Percentiles rank a stretch among this genome's conserved stretches.
phyloP scores from a whole-genome alignment of 441 rosid species.

The Pelargonium fulgidum region DNA sequence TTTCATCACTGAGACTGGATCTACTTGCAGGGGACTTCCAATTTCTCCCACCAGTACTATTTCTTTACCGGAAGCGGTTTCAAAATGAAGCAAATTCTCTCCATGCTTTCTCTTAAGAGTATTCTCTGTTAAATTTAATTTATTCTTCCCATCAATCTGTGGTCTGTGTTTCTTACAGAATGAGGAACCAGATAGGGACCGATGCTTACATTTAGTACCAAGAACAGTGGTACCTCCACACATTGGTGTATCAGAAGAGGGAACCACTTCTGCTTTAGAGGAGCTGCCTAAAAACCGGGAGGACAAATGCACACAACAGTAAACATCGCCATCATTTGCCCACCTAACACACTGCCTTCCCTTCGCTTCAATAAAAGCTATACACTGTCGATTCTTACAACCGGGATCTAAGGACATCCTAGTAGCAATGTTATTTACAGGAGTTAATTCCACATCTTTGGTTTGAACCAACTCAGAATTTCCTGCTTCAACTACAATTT shows the following conservation, averaged over 20 bases:
- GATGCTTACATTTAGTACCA: slow-evolving; percentile 92
- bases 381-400: slow-evolving; percentile 67
- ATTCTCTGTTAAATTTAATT: slow-evolving; percentile 31
- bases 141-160: slow-evolving; percentile 33
- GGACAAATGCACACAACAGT: slow-evolving; percentile 95
- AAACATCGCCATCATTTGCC: slow-evolving; percentile 96
- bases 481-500: slow-evolving; percentile 57
- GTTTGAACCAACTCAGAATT: slow-evolving; percentile 31
- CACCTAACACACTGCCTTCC: slow-evolving; percentile 97
- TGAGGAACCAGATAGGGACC: slow-evolving; percentile 71
- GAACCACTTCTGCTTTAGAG: slow-evolving; percentile 44
- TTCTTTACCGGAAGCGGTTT: slow-evolving; percentile 41
- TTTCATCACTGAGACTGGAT: slow-evolving; percentile 38
- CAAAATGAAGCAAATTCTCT: slow-evolving; percentile 37
- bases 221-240: slow-evolving; percentile 96
- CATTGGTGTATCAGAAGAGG: slow-evolving; percentile 52
- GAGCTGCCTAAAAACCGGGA: slow-evolving; percentile 75
- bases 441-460: slow-evolving; percentile 40
- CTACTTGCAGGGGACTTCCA: slow-evolving; percentile 42
- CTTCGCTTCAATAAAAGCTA: slow-evolving; percentile 86
- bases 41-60: slow-evolving; percentile 43
- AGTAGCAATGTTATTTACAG: slow-evolving; percentile 31
- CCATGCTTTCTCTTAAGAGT: slow-evolving; percentile 50
- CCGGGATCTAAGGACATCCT: slow-evolving; percentile 49
- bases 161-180: slow-evolving; percentile 94